Base-by-base conservation (phyloP, 495 filamentous ascomycete genomes). In the Aspergillus egyptiacus region DNA sequence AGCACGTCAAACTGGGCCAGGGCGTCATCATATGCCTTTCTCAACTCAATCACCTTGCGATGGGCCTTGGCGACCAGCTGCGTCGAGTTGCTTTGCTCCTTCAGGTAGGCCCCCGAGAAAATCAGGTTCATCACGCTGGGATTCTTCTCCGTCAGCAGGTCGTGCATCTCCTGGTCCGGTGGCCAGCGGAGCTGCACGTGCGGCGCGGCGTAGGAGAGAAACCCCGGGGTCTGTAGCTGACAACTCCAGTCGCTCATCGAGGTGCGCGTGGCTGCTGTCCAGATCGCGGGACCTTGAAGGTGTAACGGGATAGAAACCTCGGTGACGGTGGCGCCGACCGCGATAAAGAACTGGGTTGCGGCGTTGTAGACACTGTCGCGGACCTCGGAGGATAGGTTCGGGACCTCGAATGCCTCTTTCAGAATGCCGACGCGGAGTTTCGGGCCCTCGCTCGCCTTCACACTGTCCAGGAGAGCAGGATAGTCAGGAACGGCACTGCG, bases 281-380 rank as follows among this genome's bases (percentile, higher is more conserved):
- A 82, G 46, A 79, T 70, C 14, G 54, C 44, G 5, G 65, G 63
- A 0, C 64, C 73, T 25, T 71, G 53, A 3, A 46, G 53, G 47
- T 81, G 78, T 30, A 72, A 56, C 1, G 77, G 77, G n/a, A 82
- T 65, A 6, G 66, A 73, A 15, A 80, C 61, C 8, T 77, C 65
- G 5, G 60, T 53, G 2, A 81, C 70, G 17, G 58, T 64, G 0
- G 77, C 76, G 6, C 78, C 77, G 0, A 75, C 64, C 5, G 69
- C 65, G 1, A 46, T 53, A 34, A 81, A 67, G 13, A 55, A 67
- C 5, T 54, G 52, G 50, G 45, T 71, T 4, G 70, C 69, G 5
- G 75, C 20, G 3, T 40, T 67, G 13, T 56, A 44, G 15, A 80
- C 70, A 4, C 56, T 69, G 22, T 60, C 56, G 18, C 64, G 58